Base-by-base conservation (phyloP, 192 early-diverging fungal genomes). In the Gaertneriomyces sp. region DNA sequence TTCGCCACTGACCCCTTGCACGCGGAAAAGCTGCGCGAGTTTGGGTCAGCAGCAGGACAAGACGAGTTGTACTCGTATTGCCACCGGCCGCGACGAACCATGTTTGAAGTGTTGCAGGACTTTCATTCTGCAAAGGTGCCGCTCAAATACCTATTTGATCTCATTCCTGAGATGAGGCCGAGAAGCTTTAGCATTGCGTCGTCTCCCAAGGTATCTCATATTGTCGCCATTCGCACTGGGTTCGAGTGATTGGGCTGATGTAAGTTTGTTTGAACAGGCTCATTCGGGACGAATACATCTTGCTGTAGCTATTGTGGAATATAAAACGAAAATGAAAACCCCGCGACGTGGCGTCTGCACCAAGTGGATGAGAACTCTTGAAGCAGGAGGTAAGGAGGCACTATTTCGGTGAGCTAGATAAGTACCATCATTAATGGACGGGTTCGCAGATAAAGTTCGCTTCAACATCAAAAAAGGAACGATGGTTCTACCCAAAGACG, bases 1-100 rank as follows among this genome's bases (percentile, higher is more conserved):
- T 98, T 98, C 76, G 83, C 89, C 6, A 47, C 71, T 16, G 81
- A 81, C 53, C 59, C 69, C 44, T 51, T 71, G 57, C 93, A 96
- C 50, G 81, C 79, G 7, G 91, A 92, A 49, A 89, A 90, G 69
- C 80, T 98, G 45, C 73, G 76, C 41, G 93, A 98, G 63, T 90
- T 98, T 58, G 68, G 84, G 1, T 76, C 82, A 5, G 71, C 90
- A 0, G 87, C 80, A 50, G 96, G 96, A 10, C 76, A 91, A 74
- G 90, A 93, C 71, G 96, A 98, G 55, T 76, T 98, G 54, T 90
- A 88, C 59, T 74, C 89, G 3, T 98, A 98, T 78, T 88, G 87
- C 59, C 86, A 92, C 75, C 80, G 89, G 46, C 82, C 88, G 40
- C 75, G 84, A 6, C 85, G 96, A 11, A 96, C 92, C 0, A 81